Percentiles rank a stretch among this genome's conserved stretches.
These are phyloP conservation scores for Rutstroemia sp. DNA, from an alignment of 2,329 filamentous ascomycete genomes.

Conservation along the genomic window DNA sequence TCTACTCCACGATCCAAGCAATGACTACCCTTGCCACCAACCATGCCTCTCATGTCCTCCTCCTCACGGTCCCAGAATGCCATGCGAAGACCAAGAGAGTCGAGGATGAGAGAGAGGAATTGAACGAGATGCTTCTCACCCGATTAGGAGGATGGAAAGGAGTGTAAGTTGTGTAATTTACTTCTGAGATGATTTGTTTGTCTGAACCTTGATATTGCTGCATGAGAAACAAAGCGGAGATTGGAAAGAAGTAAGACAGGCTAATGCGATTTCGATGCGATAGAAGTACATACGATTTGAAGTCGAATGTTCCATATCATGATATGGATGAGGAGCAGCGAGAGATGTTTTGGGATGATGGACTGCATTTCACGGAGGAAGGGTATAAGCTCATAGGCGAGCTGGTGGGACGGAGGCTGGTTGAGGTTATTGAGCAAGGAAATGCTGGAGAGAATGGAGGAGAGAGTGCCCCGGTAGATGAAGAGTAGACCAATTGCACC, in stretches of 20 bases:
- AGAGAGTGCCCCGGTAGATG: too few species aligned
- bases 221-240: neutral
- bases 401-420: constrained; percentile 45
- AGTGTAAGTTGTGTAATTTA: constrained; percentile 12
- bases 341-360: constrained; percentile 52
- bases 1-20: constrained; percentile 40
- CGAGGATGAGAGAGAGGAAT: constrained; percentile 32
- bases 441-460: too few species aligned
- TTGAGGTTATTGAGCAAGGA: constrained; percentile 35
- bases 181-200: neutral
- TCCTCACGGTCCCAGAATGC: constrained; percentile 54
- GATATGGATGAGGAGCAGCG: constrained; percentile 40
- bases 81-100: constrained; percentile 22
- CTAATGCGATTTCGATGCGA: neutral
- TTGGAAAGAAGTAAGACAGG: neutral
- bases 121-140: constrained; percentile 38
- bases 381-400: constrained; percentile 58
- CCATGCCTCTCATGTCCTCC: constrained; percentile 47
- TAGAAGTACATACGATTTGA: constrained; percentile 50
- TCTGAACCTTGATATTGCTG: too few species aligned
- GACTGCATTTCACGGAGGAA: constrained; percentile 48
- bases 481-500: too few species aligned
- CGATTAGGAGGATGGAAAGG: constrained; percentile 7
- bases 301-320: constrained; percentile 46
- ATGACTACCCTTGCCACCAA: constrained; percentile 42